Base-by-base conservation (phyloP, 805 yeast species). In the Jamesozyma rosinii region DNA sequence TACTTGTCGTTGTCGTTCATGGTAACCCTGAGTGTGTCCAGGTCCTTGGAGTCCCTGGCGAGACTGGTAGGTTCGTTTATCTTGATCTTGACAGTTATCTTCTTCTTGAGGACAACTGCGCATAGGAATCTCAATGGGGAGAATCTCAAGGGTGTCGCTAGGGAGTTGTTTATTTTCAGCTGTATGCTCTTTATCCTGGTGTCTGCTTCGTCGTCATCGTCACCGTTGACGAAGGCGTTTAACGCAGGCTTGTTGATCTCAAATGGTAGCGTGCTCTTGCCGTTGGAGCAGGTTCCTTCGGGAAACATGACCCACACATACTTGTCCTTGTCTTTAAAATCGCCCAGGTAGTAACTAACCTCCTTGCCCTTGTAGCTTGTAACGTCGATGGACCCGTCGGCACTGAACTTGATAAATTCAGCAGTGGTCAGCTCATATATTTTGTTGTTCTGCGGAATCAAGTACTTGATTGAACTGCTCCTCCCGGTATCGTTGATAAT, bases 251-350 rank as follows among this genome's bases (percentile, higher is more conserved):
- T 58, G 5, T 47, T 48, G 11, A 65, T 35, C 4, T 67, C 65
- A 43, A 83, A 74, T 3, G 86, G 77, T 47, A 89, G 68, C 1
- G 89, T 57, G 0, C 88, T 79, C 48, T 79, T 79, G 40, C 94
- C 92, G 57, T 89, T 90, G 0, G 95, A 77, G 0, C 95, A 72
- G 0, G 95, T 84, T 0, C 95, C 95, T 55, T 88, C 97, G 2
- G 81, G 70, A 45, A 87, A 77, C 19, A 83, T 51, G 41, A 72
- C 79, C 3, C 77, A 69, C 0, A 69, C 64, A 24, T 8, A 24
- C 29, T 24, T 6, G 29, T 24, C 29, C 29, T 24, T 24, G 29
- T 8, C 11, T 35, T 59, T 57, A 18, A 62, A 53, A 24, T 57
- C 49, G 1, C 44, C 33, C 3, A 44, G 37, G 20, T 50, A 47